phyloP scores from a whole-genome alignment of 73 alveolate genomes.

The Blepharisma stoltei region DNA sequence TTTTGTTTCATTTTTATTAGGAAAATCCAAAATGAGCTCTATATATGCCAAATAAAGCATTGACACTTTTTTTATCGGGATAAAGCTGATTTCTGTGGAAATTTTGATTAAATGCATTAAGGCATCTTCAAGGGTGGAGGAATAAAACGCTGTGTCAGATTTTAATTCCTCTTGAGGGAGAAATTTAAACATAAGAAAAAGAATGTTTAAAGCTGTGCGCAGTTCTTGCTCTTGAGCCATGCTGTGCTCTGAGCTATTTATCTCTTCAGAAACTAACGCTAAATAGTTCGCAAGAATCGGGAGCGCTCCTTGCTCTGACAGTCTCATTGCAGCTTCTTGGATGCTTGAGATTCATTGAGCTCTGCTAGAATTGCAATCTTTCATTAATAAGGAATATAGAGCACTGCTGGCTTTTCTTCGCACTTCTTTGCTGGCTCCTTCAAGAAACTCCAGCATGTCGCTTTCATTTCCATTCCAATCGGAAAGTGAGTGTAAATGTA shows the following conservation, averaged over 20 bases:
- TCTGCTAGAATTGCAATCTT: not conserved
- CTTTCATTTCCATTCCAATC: not conserved
- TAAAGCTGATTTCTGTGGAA: constrained; percentile 43
- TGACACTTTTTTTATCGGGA: constrained; percentile 53
- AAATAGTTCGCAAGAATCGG: not conserved
- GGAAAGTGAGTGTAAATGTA: not conserved
- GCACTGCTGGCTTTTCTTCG: not conserved
- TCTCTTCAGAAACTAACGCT: not conserved
- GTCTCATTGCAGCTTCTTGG: not conserved
- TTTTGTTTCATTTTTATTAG: not conserved
- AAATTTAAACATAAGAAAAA: not conserved
- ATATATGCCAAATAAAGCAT: constrained; percentile 42
- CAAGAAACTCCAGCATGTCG: constrained; percentile 26
- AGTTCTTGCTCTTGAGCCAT: not conserved
- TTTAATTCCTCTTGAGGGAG: constrained; percentile 3
- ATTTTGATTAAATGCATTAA: constrained; percentile 36
- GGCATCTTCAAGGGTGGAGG: not conserved
- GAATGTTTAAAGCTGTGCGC: not conserved
- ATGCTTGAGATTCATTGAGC: not conserved
- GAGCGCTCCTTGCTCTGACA: constrained; percentile 16
- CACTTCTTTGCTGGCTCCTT: constrained; percentile 5
- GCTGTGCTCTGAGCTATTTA: not conserved
- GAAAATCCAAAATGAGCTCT: constrained; percentile 34
- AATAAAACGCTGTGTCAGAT: not conserved
- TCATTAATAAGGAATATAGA: not conserved